phyloP scores from a whole-genome alignment of 495 filamentous ascomycete species.

The Jackrogersella minutella region DNA sequence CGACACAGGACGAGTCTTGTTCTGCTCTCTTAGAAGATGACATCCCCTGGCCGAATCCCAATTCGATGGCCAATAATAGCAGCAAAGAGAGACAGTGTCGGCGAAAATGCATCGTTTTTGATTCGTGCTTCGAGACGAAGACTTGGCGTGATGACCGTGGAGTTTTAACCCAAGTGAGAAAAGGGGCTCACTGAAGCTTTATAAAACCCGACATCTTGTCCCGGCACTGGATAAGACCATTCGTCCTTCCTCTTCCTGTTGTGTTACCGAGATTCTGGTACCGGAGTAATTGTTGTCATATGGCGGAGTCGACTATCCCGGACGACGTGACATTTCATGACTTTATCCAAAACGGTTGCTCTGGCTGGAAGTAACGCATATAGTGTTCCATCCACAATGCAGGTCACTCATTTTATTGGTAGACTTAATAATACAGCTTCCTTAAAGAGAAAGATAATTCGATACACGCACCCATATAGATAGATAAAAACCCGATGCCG shows the following conservation, averaged over 20 bases:
- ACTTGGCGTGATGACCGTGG: background rate
- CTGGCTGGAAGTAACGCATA: conserved; percentile 5
- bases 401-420: conserved; percentile 11
- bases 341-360: conserved; percentile 25
- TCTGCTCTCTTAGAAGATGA: background rate
- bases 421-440: background rate
- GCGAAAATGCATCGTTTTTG: background rate
- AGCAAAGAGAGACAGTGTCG: background rate
- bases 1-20: conserved; percentile 15
- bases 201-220: background rate
- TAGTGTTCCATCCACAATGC: conserved; percentile 8
- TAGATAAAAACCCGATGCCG: too few relatives aligned
- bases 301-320: conserved; percentile 17
- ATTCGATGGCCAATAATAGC: background rate
- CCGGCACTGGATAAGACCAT: conserved; percentile 10
- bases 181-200: background rate
- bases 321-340: conserved; percentile 20
- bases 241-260: conserved; percentile 13
- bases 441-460: background rate
- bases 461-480: conserved; percentile 4
- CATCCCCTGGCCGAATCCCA: background rate
- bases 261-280: conserved; percentile 7
- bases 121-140: background rate
- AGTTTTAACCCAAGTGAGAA: background rate
- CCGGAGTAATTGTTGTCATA: background rate